Conservation (phyloP, 2,329 filamentous ascomycete species). For the Colletotrichum sp. region DNA sequence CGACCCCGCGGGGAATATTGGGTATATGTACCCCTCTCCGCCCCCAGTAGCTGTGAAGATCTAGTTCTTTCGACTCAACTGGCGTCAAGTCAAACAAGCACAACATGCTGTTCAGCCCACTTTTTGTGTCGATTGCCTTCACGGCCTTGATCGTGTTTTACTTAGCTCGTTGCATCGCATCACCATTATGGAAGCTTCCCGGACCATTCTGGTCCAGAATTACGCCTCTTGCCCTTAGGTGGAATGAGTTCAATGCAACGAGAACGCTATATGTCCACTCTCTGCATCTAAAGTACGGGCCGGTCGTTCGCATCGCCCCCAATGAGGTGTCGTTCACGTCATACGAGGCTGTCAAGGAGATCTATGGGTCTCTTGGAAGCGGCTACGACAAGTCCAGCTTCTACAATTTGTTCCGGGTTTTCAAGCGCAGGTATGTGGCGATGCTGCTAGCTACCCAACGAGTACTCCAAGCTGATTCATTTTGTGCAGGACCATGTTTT, state of each 20-base stretch:
- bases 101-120: conserved; percentile 24
- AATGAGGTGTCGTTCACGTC: conserved; percentile 66
- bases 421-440: conserved; percentile 53
- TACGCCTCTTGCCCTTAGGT: conserved; percentile 57
- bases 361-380: conserved; percentile 65
- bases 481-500: conserved; percentile 60
- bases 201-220: conserved; percentile 54
- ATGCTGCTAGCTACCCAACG: not conserved
- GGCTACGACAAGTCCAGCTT: conserved; percentile 71
- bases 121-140: not conserved
- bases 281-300: conserved; percentile 61
- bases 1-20: not conserved
- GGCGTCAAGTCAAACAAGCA: not conserved
- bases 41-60: not conserved
- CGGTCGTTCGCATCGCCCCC: conserved; percentile 62
- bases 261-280: conserved; percentile 61
- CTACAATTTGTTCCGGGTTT: conserved; percentile 65
- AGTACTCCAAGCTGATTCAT: not conserved
- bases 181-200: conserved; percentile 47
- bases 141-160: not conserved
- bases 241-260: conserved; percentile 59
- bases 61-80: not conserved
- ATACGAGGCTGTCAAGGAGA: conserved; percentile 61
- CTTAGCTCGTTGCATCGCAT: conserved; percentile 29
- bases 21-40: not conserved